phyloP scores from a whole-genome alignment of 768 basidiomycete species.

The Calvatia gigantea region DNA sequence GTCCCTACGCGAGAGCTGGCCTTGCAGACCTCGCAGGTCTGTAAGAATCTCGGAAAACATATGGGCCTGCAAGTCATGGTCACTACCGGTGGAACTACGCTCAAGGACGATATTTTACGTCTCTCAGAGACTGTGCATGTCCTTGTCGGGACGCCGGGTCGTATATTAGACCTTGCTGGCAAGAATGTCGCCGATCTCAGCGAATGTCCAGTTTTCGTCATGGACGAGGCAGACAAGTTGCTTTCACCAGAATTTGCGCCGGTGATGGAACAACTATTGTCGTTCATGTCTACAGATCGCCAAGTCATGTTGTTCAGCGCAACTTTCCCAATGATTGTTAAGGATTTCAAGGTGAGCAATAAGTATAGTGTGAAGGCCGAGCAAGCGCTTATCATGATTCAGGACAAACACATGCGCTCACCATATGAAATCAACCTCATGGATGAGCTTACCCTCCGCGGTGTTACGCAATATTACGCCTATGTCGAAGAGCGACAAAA shows the following conservation, averaged over 20 bases:
- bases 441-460: slow-evolving; percentile 98
- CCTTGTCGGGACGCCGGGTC: slow-evolving; percentile 94
- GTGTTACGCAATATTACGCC: slow-evolving; percentile 99
- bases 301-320: slow-evolving; percentile 99
- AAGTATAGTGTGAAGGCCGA: background rate
- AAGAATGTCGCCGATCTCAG: slow-evolving; percentile 92
- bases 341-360: slow-evolving; percentile 87
- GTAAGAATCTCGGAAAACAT: slow-evolving; percentile 95
- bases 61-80: slow-evolving; percentile 98
- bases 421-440: slow-evolving; percentile 99
- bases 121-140: slow-evolving; percentile 89
- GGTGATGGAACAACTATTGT: slow-evolving; percentile 94
- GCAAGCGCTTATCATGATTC: slow-evolving; percentile 2
- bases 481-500: slow-evolving; percentile 99
- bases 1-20: slow-evolving; percentile 99
- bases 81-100: slow-evolving; percentile 95
- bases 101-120: slow-evolving; percentile 97
- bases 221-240: slow-evolving; percentile 99
- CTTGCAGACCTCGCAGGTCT: slow-evolving; percentile 97
- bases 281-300: slow-evolving; percentile 76
- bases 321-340: slow-evolving; percentile 98
- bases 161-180: slow-evolving; percentile 91
- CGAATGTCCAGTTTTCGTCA: slow-evolving; percentile 95
- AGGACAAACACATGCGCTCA: slow-evolving; percentile 96
- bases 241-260: slow-evolving; percentile 97